These are phyloP conservation scores for Murraya paniculata DNA, from an alignment of 345 rosid species.

Conservation along the genomic window DNA sequence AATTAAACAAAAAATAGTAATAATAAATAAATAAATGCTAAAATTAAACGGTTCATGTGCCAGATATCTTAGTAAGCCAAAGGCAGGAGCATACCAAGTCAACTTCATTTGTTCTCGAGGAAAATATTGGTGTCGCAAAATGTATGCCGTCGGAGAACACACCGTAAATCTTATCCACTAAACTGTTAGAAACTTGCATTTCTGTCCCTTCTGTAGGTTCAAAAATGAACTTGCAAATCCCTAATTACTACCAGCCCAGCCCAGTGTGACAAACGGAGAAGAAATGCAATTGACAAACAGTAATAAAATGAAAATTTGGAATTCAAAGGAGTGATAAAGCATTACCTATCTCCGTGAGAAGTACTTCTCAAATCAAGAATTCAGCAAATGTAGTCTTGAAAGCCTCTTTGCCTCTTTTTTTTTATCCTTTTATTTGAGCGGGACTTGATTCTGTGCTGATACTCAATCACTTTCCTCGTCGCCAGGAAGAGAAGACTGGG, in stretches of 20 bases:
- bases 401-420: no score
- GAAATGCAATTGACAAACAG: not conserved
- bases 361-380: not conserved
- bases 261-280: not conserved
- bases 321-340: not conserved
- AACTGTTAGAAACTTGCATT: conserved; percentile 20
- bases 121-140: conserved; percentile 33
- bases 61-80: not conserved
- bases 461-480: not conserved
- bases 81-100: conserved; percentile 45
- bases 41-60: not conserved
- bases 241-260: not conserved
- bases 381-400: not conserved
- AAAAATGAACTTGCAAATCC: not conserved
- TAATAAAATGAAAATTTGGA: not conserved
- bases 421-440: no score
- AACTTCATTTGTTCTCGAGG: conserved; percentile 49
- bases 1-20: not conserved
- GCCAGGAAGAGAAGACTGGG: not conserved
- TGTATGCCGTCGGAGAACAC: conserved; percentile 33
- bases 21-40: not conserved
- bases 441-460: not conserved
- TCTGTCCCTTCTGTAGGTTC: conserved; percentile 10
- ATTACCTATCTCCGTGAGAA: conserved; percentile 13
- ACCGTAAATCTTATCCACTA: conserved; percentile 35